Conservation (phyloP, 176 grass and related monocot genomes). For the barley (Hordeum vulgare) region MorexV3_pseudomolecules_assembly NC_058522.1:302271365-302271864, state of each 20-base stretch:
- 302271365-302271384: slow-evolving; percentile 42
- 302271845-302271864: too few species aligned
- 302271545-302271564: not conserved
- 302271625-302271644: slow-evolving; percentile 47
- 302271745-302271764: not conserved
- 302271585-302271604: not conserved
- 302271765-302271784: not conserved
- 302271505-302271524: not conserved
- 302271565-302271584: not conserved
- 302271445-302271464: slow-evolving; percentile 4
- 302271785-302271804: too few species aligned
- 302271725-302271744: not conserved
- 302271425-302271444: not conserved
- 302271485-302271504: slow-evolving; percentile 35
- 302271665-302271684: slow-evolving; percentile 25
- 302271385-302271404: not conserved
- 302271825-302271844: too few species aligned
- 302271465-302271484: slow-evolving; percentile 71
- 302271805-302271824: too few species aligned
- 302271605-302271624: slow-evolving; percentile 56
- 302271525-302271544: not conserved
- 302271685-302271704: not conserved
- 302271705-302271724: not conserved
- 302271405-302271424: not conserved
- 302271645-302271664: not conserved